These are phyloP conservation scores for Capsella rubella DNA, from an alignment of 441 rosid species.

Conservation along the genomic window DNA sequence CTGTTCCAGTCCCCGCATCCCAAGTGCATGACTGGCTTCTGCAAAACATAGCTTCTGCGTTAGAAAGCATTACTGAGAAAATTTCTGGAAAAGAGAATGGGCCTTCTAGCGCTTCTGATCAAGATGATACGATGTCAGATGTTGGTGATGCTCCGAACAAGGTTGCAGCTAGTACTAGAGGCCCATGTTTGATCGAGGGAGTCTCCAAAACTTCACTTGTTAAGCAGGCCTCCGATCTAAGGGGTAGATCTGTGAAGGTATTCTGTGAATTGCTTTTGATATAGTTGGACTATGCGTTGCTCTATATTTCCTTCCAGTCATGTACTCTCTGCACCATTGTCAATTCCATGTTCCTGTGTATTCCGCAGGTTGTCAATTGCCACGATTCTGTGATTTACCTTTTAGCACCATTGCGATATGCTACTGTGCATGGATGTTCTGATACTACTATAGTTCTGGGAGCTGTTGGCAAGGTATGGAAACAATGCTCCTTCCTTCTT, in stretches of 20 bases:
- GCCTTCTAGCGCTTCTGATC: constrained; percentile 71
- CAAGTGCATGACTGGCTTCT: constrained; percentile 96
- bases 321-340: background rate
- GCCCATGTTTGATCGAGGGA: constrained; percentile 86
- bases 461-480: constrained; percentile 97
- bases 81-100: constrained; percentile 90
- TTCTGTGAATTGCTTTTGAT: constrained; percentile 36
- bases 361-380: constrained; percentile 88
- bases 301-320: background rate
- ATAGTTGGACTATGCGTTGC: background rate
- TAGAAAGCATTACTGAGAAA: constrained; percentile 84
- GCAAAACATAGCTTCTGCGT: constrained; percentile 75
- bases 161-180: constrained; percentile 65
- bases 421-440: constrained; percentile 95
- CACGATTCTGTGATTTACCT: constrained; percentile 96
- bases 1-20: constrained; percentile 86
- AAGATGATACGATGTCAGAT: constrained; percentile 92
- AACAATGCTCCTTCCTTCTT: constrained; percentile 5
- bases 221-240: constrained; percentile 89
- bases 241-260: constrained; percentile 94
- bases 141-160: constrained; percentile 76
- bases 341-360: constrained; percentile 13
- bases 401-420: constrained; percentile 92
- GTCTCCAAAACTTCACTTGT: constrained; percentile 88
- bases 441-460: constrained; percentile 97